phyloP scores from a whole-genome alignment of 192 early-diverging fungal species.

The Phycomyces nitens region DNA sequence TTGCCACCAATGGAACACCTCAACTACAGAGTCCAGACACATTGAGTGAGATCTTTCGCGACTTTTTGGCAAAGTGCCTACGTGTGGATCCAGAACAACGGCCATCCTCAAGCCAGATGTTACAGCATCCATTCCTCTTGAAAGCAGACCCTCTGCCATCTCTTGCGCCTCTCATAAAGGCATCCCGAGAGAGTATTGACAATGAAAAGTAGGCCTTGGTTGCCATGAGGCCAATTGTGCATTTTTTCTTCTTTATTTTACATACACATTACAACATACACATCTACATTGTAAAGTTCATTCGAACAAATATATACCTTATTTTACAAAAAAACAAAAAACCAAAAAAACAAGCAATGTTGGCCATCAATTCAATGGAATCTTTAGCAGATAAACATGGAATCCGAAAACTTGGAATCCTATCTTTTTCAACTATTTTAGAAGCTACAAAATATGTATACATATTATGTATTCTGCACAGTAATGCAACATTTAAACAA shows the following conservation, averaged over 20 bases:
- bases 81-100: conserved; percentile 83
- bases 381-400: too few relatives aligned
- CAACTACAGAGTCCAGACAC: conserved; percentile 84
- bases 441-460: too few relatives aligned
- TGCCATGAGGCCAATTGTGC: too few relatives aligned
- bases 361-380: too few relatives aligned
- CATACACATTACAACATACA: background rate
- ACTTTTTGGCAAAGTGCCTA: conserved; percentile 78
- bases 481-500: too few relatives aligned
- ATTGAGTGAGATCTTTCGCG: conserved; percentile 68
- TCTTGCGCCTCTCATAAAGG: conserved; percentile 72
- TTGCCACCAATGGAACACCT: conserved; percentile 95
- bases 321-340: background rate
- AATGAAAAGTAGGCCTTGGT: conserved; percentile 4
- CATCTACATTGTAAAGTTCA: background rate
- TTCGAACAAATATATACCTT: background rate
- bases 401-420: too few relatives aligned
- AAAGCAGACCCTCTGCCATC: conserved; percentile 83
- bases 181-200: conserved; percentile 9
- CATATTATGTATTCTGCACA: too few relatives aligned
- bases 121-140: conserved; percentile 83
- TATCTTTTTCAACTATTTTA: too few relatives aligned
- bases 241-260: background rate
- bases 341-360: background rate
- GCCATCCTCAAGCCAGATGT: conserved; percentile 71